These are phyloP conservation scores for Trichosanthes cucumerina DNA, from an alignment of 306 rosid species.

Conservation along the genomic window DNA sequence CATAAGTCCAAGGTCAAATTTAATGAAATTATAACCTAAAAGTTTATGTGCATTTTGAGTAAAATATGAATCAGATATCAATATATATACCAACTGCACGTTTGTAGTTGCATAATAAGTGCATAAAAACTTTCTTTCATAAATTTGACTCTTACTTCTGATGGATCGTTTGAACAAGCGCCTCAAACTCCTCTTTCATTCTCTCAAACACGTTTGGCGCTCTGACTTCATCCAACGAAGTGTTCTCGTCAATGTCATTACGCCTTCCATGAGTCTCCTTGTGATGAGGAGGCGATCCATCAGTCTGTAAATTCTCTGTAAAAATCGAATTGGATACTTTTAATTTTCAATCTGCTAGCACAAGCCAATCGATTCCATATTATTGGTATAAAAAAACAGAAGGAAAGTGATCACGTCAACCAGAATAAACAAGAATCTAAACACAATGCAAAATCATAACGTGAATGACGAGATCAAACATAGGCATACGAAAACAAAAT, in stretches of 20 bases:
- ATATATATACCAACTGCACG: neutral
- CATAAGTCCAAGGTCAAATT: neutral
- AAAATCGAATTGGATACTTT: neutral
- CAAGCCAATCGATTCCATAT: neutral
- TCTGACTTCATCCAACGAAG: slow-evolving; percentile 9
- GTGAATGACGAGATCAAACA: neutral
- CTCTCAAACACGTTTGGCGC: slow-evolving; percentile 14
- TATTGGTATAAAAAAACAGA: neutral
- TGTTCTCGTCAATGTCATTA: slow-evolving; percentile 8
- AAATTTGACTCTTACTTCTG: neutral
- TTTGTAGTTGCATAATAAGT: neutral
- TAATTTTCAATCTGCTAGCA: neutral
- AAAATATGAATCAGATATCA: neutral
- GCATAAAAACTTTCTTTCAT: neutral
- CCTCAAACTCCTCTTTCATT: slow-evolving; percentile 16
- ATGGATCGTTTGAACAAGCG: slow-evolving; percentile 10
- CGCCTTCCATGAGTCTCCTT: slow-evolving; percentile 17
- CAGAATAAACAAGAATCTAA: neutral
- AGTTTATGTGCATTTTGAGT: neutral
- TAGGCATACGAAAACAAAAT: neutral
- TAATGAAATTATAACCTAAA: neutral
- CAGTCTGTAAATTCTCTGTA: slow-evolving; percentile 11
- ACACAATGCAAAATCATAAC: neutral
- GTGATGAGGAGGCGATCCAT: slow-evolving; percentile 33
- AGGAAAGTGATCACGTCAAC: neutral